phyloP scores from a whole-genome alignment of 2,329 filamentous ascomycete genomes.

The Fusarium chaquense region DNA sequence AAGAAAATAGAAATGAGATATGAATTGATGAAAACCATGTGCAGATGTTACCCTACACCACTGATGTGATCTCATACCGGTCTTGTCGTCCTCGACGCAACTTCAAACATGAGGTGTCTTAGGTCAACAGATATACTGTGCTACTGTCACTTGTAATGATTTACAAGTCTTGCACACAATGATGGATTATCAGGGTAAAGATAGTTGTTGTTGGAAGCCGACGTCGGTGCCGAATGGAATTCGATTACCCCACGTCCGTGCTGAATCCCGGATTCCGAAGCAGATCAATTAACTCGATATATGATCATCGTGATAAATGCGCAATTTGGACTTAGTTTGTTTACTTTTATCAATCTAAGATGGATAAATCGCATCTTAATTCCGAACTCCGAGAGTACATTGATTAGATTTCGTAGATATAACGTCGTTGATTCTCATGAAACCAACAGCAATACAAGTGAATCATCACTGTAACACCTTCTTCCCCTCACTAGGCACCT shows the following conservation, averaged over 20 bases:
- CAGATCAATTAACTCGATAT: background rate
- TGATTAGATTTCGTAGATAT: background rate
- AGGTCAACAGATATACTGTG: too few relatives aligned
- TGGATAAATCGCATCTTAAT: background rate
- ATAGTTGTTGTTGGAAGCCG: background rate
- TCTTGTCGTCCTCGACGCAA: background rate
- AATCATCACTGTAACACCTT: constrained; percentile 8
- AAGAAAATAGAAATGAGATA: constrained; percentile 26
- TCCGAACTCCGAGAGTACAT: constrained; percentile 3
- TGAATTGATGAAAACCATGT: constrained; percentile 8
- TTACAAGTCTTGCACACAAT: background rate
- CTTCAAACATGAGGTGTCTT: background rate
- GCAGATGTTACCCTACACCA: constrained; percentile 13
- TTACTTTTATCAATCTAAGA: background rate
- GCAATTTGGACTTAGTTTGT: background rate
- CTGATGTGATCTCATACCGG: background rate
- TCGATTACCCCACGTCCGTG: background rate
- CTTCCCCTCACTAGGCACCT: constrained; percentile 23
- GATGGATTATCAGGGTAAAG: background rate
- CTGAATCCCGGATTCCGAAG: background rate
- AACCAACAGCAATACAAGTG: constrained; percentile 8
- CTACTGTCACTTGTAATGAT: background rate
- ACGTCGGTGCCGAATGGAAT: background rate
- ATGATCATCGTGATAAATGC: background rate
- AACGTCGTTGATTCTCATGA: background rate